Evolutionary conservation across 768 basidiomycete species (phyloP).

Genomic region (Rhizopogon rudus): DNA sequence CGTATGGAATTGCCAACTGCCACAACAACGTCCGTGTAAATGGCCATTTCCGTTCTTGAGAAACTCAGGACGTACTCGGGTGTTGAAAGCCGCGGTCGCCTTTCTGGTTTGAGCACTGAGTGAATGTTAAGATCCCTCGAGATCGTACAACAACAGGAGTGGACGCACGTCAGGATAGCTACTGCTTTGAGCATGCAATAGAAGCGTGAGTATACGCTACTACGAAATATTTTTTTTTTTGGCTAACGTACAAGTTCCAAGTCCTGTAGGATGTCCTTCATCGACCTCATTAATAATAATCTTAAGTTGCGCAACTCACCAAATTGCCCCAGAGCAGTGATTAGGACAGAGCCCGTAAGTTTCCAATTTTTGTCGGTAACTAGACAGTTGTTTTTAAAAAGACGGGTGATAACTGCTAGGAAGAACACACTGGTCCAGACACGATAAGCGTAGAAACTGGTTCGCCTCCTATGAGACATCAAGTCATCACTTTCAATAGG

Average conservation of each 20-base stretch:
- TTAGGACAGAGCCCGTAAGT: background rate
- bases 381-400: background rate
- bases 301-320: background rate
- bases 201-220: background rate
- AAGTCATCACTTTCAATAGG: background rate
- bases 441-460: background rate
- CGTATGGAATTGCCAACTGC: conserved; percentile 18
- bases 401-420: background rate
- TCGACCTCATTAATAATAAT: background rate
- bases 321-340: background rate
- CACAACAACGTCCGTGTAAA: background rate
- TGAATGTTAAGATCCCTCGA: background rate
- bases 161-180: background rate
- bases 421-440: background rate
- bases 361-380: background rate
- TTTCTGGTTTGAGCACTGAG: background rate
- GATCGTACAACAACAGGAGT: background rate
- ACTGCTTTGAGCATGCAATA: background rate
- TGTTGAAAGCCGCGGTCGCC: background rate
- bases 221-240: background rate
- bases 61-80: background rate
- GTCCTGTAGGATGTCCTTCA: background rate
- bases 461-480: background rate
- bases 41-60: background rate
- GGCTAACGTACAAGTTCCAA: background rate